Evolutionary conservation across 1,284 basidiomycete species (phyloP).

Genomic region (Tilletia walkeri): DNA sequence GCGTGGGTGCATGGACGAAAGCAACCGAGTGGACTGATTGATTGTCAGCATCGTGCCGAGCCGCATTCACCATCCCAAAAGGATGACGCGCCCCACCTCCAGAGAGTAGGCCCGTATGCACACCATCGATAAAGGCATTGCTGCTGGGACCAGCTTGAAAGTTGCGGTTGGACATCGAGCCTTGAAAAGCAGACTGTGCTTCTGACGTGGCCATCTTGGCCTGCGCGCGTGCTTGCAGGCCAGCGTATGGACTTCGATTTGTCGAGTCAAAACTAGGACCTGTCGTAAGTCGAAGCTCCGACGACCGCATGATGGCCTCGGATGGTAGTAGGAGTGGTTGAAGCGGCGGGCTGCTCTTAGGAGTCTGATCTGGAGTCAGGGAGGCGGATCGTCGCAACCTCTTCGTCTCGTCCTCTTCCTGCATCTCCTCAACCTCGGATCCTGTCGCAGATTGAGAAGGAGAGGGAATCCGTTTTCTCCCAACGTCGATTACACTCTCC

Average conservation of each 20-base stretch:
- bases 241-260: neutral
- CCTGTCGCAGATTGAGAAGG: too few relatives aligned
- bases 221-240: conserved; percentile 11
- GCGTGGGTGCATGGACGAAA: conserved; percentile 5
- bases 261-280: neutral
- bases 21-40: conserved; percentile 5
- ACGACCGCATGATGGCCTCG: neutral
- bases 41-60: conserved; percentile 4
- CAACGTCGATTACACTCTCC: neutral
- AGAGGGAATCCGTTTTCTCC: neutral
- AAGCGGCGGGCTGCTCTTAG: neutral
- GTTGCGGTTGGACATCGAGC: neutral
- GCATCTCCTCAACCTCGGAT: too few relatives aligned
- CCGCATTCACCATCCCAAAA: neutral
- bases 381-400: neutral
- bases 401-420: too few relatives aligned
- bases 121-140: too few relatives aligned
- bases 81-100: neutral
- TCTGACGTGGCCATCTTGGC: neutral
- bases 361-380: neutral
- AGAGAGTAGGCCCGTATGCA: too few relatives aligned
- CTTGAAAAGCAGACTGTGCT: too few relatives aligned
- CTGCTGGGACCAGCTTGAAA: neutral
- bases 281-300: neutral
- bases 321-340: neutral